Conservation (phyloP, 2,329 filamentous ascomycete species). For the Fusarium phyllophilum region DNA sequence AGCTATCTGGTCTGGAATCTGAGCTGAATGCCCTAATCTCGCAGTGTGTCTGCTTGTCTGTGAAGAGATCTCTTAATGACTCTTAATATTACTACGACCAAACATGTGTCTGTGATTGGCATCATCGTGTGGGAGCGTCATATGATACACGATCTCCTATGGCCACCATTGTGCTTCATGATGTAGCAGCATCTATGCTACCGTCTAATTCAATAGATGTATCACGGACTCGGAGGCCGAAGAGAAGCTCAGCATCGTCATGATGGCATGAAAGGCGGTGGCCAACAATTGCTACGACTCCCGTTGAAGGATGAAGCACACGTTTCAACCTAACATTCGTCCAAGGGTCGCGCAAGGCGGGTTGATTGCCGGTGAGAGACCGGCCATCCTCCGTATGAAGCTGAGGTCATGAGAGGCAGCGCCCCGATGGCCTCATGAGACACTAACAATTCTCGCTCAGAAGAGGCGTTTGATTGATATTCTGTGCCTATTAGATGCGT, state of each 20-base stretch:
- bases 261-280: slow-evolving; percentile 12
- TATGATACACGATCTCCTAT: neutral
- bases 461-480: neutral
- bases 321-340: slow-evolving; percentile 26
- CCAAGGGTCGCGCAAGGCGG: slow-evolving; percentile 2
- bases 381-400: slow-evolving; percentile 1
- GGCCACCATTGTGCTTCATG: neutral
- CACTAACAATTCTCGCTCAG: neutral
- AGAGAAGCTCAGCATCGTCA: slow-evolving; percentile 6
- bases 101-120: neutral
- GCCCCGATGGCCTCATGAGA: slow-evolving; percentile 9
- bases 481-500: neutral
- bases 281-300: neutral
- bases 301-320: slow-evolving; percentile 18
- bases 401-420: neutral
- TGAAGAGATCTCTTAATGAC: neutral
- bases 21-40: neutral
- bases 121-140: slow-evolving; percentile 4
- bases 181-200: neutral
- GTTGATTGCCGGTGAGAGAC: neutral
- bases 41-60: neutral
- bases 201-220: neutral
- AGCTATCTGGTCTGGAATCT: slow-evolving; percentile 5
- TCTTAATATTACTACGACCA: neutral
- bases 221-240: neutral